A percentile compares a stretch with the other conserved stretches of the same genome.
These are phyloP conservation scores for Neopestalotiopsis rosae DNA, from an alignment of 2,329 filamentous ascomycete genomes.

Conservation along the genomic window DNA sequence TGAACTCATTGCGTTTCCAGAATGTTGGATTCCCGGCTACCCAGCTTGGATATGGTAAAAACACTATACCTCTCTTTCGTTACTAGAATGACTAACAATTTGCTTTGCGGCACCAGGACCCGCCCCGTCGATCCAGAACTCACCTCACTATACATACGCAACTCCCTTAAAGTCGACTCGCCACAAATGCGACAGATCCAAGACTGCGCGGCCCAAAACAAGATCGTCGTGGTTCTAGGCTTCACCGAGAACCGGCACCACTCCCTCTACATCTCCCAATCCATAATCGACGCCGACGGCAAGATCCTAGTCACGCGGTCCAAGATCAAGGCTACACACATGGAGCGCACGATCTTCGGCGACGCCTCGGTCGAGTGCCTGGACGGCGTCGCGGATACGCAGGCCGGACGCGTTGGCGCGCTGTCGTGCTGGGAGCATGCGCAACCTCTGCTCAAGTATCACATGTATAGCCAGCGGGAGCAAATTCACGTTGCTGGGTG, in stretches of 20 bases:
- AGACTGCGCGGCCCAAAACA: slow-evolving; percentile 35
- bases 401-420: slow-evolving; percentile 40
- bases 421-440: slow-evolving; percentile 57
- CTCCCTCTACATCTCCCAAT: slow-evolving; percentile 51
- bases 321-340: slow-evolving; percentile 59
- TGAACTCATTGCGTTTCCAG: slow-evolving; percentile 52
- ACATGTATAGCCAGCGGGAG: slow-evolving; percentile 47
- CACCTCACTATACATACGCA: slow-evolving; percentile 36
- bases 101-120: neutral
- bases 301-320: slow-evolving; percentile 44
- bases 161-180: slow-evolving; percentile 35
- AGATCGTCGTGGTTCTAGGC: slow-evolving; percentile 46
- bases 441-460: slow-evolving; percentile 54
- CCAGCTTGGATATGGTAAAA: slow-evolving; percentile 47
- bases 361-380: slow-evolving; percentile 45
- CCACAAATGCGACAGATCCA: slow-evolving; percentile 43
- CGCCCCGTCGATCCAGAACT: slow-evolving; percentile 35
- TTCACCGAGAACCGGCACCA: slow-evolving; percentile 44
- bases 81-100: neutral
- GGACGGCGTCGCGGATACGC: slow-evolving; percentile 38
- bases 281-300: slow-evolving; percentile 46
- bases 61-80: neutral
- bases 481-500: slow-evolving; percentile 54
- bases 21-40: slow-evolving; percentile 52
- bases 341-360: slow-evolving; percentile 56